These are phyloP conservation scores for Eucalyptus tenuipes DNA, from an alignment of 345 rosid genomes.

Conservation along the genomic window DNA sequence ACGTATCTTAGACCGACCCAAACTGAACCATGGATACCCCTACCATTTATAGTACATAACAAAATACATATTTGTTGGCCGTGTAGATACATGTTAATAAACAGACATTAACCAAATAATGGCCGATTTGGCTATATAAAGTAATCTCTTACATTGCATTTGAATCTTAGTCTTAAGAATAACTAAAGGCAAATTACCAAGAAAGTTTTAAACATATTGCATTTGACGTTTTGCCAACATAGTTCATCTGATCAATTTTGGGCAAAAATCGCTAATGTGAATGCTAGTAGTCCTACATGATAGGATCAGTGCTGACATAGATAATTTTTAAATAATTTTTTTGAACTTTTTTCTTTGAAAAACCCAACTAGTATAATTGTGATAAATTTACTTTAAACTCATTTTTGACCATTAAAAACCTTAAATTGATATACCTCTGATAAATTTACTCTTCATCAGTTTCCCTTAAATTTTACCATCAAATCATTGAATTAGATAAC, in stretches of 20 bases:
- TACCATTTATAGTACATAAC: not conserved
- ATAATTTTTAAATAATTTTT: no score
- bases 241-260: rapidly evolving
- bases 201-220: no score
- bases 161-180: not conserved
- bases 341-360: rapidly evolving
- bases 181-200: not conserved
- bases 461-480: no score
- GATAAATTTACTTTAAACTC: no score
- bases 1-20: not conserved
- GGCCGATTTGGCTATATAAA: not conserved
- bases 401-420: rapidly evolving
- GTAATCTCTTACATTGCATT: not conserved
- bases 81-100: not conserved
- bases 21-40: not conserved
- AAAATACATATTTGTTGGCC: not conserved
- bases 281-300: rapidly evolving
- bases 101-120: not conserved
- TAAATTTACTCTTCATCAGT: rapidly evolving
- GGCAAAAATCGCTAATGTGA: rapidly evolving
- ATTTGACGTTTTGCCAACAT: rapidly evolving
- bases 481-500: rapidly evolving
- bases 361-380: rapidly evolving
- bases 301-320: rapidly evolving
- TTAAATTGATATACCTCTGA: rapidly evolving